Percentiles rank a stretch among this genome's conserved stretches.
Conservation (phyloP, 164 flowering plant genomes). For the Dillenia suffruticosa region DNA sequence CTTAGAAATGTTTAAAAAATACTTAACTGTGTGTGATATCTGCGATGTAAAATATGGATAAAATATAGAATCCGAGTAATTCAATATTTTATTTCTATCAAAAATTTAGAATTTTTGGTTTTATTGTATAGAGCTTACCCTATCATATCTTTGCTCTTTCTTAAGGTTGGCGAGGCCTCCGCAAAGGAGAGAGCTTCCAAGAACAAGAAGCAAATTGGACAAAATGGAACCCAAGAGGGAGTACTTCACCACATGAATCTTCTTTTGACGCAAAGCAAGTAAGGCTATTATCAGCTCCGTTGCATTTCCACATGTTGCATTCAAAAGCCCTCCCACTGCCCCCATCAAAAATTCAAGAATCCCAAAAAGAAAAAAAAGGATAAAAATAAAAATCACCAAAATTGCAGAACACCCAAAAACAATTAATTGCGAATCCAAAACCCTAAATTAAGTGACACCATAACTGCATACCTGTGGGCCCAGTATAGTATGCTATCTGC, state of each 20-base stretch:
- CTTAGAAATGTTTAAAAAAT: no score
- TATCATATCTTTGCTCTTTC: conserved; percentile 36
- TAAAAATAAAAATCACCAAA: no score
- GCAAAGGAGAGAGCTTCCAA: conserved; percentile 43
- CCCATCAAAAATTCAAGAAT: no score
- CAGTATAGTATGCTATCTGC: conserved; percentile 80
- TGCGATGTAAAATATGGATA: no score
- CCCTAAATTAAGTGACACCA: no score
- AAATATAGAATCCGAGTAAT: no score
- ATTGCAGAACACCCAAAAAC: no score
- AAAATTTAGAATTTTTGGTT: no score
- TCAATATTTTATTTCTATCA: no score
- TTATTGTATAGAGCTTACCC: conserved; percentile 19
- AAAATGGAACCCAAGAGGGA: conserved; percentile 56
- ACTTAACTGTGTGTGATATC: no score
- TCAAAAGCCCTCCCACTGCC: conserved; percentile 82
- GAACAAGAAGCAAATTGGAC: conserved; percentile 72
- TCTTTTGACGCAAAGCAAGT: conserved; percentile 49
- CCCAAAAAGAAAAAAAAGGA: no score
- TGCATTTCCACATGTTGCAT: conserved; percentile 96
- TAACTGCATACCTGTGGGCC: conserved; percentile 68
- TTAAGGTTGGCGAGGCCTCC: conserved; percentile 48
- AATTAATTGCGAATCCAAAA: conserved; percentile 18
- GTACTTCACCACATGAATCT: conserved; percentile 72
- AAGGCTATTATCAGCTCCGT: conserved; percentile 90